phyloP scores from a whole-genome alignment of 1,284 basidiomycete genomes.

The Ustilago vetiveriae region DNA sequence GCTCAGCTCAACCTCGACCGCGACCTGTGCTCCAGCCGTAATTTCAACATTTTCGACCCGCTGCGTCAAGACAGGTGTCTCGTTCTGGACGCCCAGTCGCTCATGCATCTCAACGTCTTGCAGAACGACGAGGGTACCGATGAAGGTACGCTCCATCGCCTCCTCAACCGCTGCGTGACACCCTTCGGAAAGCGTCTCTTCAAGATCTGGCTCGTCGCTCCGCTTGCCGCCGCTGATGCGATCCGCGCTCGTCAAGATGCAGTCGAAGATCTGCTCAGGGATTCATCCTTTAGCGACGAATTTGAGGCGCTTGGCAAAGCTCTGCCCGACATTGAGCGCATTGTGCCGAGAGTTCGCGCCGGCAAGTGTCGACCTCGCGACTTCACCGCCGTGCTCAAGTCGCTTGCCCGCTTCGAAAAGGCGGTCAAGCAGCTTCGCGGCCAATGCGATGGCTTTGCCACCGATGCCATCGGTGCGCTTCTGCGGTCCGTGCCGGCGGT shows the following conservation, averaged over 20 bases:
- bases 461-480: slow-evolving; percentile 28
- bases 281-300: slow-evolving; percentile 50
- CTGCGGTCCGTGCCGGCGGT: slow-evolving; percentile 60
- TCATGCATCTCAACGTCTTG: slow-evolving; percentile 64
- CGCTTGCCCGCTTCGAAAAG: slow-evolving; percentile 47
- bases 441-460: slow-evolving; percentile 42
- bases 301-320: slow-evolving; percentile 57
- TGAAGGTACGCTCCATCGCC: slow-evolving; percentile 61
- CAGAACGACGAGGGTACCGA: slow-evolving; percentile 65
- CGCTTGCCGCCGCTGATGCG: slow-evolving; percentile 50
- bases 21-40: slow-evolving; percentile 63
- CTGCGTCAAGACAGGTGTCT: slow-evolving; percentile 54
- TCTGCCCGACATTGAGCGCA: slow-evolving; percentile 64
- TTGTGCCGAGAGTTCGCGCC: slow-evolving; percentile 61
- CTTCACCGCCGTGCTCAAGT: slow-evolving; percentile 60
- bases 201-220: slow-evolving; percentile 64
- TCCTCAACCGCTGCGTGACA: slow-evolving; percentile 66
- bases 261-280: slow-evolving; percentile 59
- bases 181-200: slow-evolving; percentile 66
- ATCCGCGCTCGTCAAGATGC: slow-evolving; percentile 63
- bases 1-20: slow-evolving; percentile 63
- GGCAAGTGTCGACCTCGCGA: slow-evolving; percentile 65
- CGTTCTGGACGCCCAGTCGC: slow-evolving; percentile 64
- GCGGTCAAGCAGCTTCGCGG: slow-evolving; percentile 27
- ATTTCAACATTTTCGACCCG: slow-evolving; percentile 64